phyloP scores from a whole-genome alignment of 1,284 basidiomycete species.

The Mycosarcoma mackinlayi region DNA sequence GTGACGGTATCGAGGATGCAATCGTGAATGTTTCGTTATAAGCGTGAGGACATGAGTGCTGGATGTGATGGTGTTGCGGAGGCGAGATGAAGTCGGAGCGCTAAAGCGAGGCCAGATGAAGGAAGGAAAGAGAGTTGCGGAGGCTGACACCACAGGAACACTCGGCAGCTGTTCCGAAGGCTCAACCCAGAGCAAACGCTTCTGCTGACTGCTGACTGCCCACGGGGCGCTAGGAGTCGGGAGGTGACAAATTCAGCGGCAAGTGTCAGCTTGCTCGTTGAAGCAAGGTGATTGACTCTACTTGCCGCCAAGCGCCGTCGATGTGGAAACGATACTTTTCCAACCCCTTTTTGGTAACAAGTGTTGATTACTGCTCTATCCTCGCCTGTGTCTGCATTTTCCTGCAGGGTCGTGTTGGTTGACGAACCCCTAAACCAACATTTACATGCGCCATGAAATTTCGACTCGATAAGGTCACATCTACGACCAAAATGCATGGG shows the following conservation, averaged over 20 bases:
- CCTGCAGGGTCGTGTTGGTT: constrained; percentile 47
- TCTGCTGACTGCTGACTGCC: no score
- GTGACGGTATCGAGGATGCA: constrained; percentile 6
- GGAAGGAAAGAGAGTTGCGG: no score
- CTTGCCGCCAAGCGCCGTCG: neutral
- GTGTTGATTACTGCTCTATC: constrained; percentile 7
- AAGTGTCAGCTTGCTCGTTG: no score
- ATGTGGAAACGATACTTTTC: no score
- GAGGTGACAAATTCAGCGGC: neutral
- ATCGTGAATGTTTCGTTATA: constrained; percentile 25
- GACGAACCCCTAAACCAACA: constrained; percentile 28
- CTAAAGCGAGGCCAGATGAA: neutral
- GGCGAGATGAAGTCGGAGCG: constrained; percentile 4
- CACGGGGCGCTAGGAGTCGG: constrained; percentile 14
- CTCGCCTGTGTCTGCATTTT: no score
- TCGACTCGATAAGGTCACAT: neutral
- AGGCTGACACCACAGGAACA: neutral
- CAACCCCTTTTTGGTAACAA: constrained; percentile 10
- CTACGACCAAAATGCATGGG: neutral
- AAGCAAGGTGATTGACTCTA: neutral
- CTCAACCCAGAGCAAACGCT: no score
- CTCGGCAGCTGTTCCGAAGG: neutral
- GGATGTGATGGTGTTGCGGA: constrained; percentile 4
- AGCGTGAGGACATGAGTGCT: neutral
- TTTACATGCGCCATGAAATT: constrained; percentile 12